A percentile compares a stretch with the other conserved stretches of the same genome.
Conservation (phyloP, 2,329 filamentous ascomycete species). For the Apiospora koreana region DNA sequence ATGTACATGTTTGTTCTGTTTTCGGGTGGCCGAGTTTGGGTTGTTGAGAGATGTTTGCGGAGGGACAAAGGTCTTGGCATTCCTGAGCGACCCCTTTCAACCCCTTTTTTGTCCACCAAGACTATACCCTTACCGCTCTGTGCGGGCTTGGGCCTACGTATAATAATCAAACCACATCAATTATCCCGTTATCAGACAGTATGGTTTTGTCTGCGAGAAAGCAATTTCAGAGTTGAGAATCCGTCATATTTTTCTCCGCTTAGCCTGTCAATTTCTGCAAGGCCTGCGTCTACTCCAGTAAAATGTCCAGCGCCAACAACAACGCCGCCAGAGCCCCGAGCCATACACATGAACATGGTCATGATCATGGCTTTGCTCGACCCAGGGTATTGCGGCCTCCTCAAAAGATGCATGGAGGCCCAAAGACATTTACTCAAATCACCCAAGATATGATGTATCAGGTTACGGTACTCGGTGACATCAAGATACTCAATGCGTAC, state of each 20-base stretch:
- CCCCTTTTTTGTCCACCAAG: neutral
- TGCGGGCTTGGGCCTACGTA: neutral
- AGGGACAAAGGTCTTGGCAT: slow-evolving; percentile 10
- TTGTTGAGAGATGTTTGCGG: neutral
- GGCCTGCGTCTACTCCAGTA: neutral
- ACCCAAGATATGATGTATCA: too few relatives aligned
- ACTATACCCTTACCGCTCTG: neutral
- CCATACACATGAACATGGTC: neutral
- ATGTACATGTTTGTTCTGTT: too few relatives aligned
- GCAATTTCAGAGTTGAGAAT: neutral
- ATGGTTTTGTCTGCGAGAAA: neutral
- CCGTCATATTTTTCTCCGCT: neutral
- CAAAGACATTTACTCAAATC: too few relatives aligned
- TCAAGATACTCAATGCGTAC: too few relatives aligned
- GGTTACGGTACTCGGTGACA: too few relatives aligned
- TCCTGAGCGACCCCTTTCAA: neutral
- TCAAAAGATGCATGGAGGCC: neutral
- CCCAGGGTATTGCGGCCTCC: neutral
- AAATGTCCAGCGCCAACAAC: neutral
- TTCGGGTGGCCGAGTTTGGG: neutral
- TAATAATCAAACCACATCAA: neutral
- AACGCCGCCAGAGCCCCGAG: neutral
- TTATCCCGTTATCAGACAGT: neutral
- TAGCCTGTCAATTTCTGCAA: neutral
- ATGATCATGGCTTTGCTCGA: neutral